phyloP scores from a whole-genome alignment of 2,329 filamentous ascomycete species.

The Raffaelea deltoideospora region DNA sequence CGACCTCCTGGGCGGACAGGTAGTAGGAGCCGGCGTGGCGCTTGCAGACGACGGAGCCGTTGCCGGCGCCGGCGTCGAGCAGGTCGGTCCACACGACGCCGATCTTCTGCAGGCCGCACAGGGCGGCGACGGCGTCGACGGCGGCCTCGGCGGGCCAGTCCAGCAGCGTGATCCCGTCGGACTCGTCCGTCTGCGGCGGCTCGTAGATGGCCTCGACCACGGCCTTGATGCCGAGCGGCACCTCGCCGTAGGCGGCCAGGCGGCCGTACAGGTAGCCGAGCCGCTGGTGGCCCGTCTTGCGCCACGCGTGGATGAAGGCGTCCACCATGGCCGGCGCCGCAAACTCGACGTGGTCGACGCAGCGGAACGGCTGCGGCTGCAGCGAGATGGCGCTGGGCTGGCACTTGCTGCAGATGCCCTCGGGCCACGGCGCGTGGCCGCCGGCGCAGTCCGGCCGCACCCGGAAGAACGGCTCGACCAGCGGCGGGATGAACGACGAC shows the following conservation, averaged over 20 bases:
- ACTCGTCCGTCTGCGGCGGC: conserved; percentile 76
- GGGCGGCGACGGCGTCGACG: conserved; percentile 61
- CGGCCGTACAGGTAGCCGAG: conserved; percentile 83
- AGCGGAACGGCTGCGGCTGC: conserved; percentile 84
- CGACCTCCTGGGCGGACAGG: conserved; percentile 80
- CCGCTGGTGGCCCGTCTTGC: conserved; percentile 68
- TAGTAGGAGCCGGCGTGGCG: conserved; percentile 92
- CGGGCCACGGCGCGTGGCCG: conserved; percentile 84
- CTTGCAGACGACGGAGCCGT: conserved; percentile 86
- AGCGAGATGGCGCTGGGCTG: conserved; percentile 94
- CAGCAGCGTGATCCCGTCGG: conserved; percentile 73
- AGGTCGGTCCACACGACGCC: conserved; percentile 94
- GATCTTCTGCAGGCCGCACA: conserved; percentile 76
- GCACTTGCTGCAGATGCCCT: conserved; percentile 95
- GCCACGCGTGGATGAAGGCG: conserved; percentile 82
- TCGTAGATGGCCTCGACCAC: conserved; percentile 97
- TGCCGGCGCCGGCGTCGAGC: conserved; percentile 61
- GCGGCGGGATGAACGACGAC: conserved; percentile 87
- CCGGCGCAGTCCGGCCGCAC: conserved; percentile 82
- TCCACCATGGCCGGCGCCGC: conserved; percentile 73
- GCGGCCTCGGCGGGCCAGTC: conserved; percentile 76
- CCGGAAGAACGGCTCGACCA: conserved; percentile 84
- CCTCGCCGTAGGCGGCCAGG: conserved; percentile 80
- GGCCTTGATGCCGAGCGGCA: conserved; percentile 87
- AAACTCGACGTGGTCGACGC: conserved; percentile 98